These are phyloP conservation scores for Pestalotiopsis sp. DNA, from an alignment of 2,329 filamentous ascomycete species.

Conservation along the genomic window DNA sequence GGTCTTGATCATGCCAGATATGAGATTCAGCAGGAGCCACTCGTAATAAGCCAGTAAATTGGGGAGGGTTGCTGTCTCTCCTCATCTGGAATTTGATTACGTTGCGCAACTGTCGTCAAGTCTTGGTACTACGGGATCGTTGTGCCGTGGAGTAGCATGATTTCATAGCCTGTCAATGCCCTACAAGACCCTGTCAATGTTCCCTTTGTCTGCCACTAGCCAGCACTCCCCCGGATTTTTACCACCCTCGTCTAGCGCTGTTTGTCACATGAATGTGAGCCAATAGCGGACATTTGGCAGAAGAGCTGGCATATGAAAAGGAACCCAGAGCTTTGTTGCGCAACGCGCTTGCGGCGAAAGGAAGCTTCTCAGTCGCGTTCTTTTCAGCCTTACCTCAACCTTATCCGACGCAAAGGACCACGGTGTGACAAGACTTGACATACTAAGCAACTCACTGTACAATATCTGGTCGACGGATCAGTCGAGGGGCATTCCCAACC, in stretches of 20 bases:
- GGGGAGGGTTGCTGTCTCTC: not conserved
- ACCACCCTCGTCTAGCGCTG: not conserved
- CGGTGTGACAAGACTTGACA: not conserved
- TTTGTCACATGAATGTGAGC: not conserved
- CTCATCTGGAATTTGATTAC: not conserved
- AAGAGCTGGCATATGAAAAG: not conserved
- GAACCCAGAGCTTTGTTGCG: not conserved
- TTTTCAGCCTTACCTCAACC: slow-evolving; percentile 12
- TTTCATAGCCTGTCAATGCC: not conserved
- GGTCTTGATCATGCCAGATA: not conserved
- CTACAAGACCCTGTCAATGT: not conserved
- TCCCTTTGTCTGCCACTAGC: not conserved
- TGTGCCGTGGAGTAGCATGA: not conserved
- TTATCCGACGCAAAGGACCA: not conserved
- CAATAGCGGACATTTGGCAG: not conserved
- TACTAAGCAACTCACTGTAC: too few relatives aligned
- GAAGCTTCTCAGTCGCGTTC: not conserved
- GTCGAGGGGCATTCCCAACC: too few relatives aligned
- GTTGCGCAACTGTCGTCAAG: not conserved
- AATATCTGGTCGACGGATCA: too few relatives aligned
- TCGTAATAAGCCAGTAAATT: not conserved
- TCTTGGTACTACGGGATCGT: not conserved
- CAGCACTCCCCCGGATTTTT: not conserved
- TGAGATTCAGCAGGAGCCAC: not conserved
- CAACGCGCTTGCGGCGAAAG: not conserved